These are phyloP conservation scores for Phoenix dactylifera DNA, from an alignment of 176 grass and related monocot species.

Conservation along the genomic window DNA sequence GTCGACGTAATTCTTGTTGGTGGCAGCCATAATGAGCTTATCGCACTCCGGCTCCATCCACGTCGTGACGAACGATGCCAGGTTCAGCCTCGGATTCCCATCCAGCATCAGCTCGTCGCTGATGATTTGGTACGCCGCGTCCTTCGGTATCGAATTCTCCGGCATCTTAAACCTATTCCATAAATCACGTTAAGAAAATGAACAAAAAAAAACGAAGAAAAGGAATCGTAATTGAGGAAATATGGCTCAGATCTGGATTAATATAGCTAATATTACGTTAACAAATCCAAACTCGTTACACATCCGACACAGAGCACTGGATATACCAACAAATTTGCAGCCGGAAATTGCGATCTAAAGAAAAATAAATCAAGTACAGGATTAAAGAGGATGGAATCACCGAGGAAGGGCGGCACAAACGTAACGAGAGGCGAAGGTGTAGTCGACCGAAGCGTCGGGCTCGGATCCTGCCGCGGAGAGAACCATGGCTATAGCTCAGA, in stretches of 20 bases:
- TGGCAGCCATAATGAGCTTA: slow-evolving; percentile 48
- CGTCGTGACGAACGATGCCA: slow-evolving; percentile 72
- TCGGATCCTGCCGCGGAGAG: slow-evolving; percentile 33
- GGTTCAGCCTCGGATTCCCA: slow-evolving; percentile 58
- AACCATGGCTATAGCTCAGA: slow-evolving; percentile 34
- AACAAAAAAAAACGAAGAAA: too few species aligned
- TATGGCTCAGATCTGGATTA: too few species aligned
- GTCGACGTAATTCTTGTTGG: slow-evolving; percentile 71
- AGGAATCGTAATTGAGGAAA: too few species aligned
- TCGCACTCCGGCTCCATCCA: slow-evolving; percentile 87
- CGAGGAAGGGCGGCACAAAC: slow-evolving; percentile 35
- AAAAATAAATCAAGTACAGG: too few species aligned
- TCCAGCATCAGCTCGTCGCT: slow-evolving; percentile 81
- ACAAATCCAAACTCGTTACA: too few species aligned
- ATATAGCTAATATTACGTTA: too few species aligned
- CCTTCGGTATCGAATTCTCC: slow-evolving; percentile 39
- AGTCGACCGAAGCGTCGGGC: slow-evolving; percentile 9
- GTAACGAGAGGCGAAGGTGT: slow-evolving; percentile 74
- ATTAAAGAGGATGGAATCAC: slow-evolving; percentile 9
- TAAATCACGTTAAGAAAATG: too few species aligned
- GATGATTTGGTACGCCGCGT: slow-evolving; percentile 80
- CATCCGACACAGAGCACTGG: too few species aligned
- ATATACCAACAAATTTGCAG: too few species aligned
- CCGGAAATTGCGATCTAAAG: too few species aligned
- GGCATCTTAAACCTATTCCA: slow-evolving; percentile 50